These are phyloP conservation scores for Vitis hybrid DNA, from an alignment of 177 flowering plant genomes.

Conservation along the genomic window DNA sequence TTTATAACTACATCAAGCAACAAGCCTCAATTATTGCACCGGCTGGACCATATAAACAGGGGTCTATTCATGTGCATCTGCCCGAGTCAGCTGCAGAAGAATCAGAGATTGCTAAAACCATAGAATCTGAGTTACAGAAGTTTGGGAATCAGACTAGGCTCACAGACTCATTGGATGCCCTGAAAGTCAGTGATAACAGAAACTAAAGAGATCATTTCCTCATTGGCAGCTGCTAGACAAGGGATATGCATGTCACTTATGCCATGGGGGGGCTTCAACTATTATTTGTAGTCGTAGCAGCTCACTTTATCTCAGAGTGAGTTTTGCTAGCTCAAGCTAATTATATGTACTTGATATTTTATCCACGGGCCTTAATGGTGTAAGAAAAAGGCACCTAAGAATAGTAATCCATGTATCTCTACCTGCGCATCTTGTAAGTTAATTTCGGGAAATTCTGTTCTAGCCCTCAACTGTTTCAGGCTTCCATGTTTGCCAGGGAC, in stretches of 20 bases:
- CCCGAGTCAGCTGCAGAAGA: slow-evolving; percentile 61
- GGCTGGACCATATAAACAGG: slow-evolving; percentile 47
- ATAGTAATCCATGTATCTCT: slow-evolving; percentile 1
- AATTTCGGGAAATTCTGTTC: neutral
- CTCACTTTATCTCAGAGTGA: slow-evolving; percentile 2
- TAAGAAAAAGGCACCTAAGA: neutral
- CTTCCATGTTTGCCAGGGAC: no score
- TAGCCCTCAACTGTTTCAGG: no score
- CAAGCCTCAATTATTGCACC: slow-evolving; percentile 33
- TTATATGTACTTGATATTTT: slow-evolving; percentile 2
- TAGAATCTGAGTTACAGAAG: slow-evolving; percentile 69
- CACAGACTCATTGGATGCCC: slow-evolving; percentile 28
- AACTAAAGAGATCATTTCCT: neutral
- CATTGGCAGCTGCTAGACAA: neutral
- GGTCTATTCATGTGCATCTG: slow-evolving; percentile 71
- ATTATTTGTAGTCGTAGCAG: neutral
- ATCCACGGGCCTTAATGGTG: neutral
- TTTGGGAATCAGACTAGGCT: slow-evolving; percentile 38
- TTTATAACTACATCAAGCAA: slow-evolving; percentile 67
- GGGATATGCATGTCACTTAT: neutral
- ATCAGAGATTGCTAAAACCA: slow-evolving; percentile 51
- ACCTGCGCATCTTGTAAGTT: neutral
- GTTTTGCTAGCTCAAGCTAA: neutral
- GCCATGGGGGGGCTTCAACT: neutral
- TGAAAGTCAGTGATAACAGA: slow-evolving; percentile 29